A percentile compares a stretch with the other conserved stretches of the same genome.
Evolutionary conservation across 208 protist species (phyloP).

Genomic region (Trypanosoma congolense): DNA sequence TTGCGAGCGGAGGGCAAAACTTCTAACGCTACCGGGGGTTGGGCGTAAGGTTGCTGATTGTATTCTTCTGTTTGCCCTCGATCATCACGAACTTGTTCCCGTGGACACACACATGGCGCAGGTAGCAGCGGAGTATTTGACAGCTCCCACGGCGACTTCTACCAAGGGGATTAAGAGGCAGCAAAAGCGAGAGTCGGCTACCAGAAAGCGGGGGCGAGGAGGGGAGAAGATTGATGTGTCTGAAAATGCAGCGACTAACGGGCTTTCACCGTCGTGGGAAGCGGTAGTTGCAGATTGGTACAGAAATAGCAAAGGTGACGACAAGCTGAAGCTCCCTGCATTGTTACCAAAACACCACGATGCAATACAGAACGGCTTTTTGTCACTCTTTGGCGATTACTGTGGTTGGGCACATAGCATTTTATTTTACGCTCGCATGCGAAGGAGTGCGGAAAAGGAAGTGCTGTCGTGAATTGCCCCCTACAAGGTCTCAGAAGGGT

Average conservation of each 20-base stretch:
- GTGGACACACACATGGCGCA: conserved; percentile 89
- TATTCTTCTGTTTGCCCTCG: conserved; percentile 68
- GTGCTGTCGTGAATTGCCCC: neutral
- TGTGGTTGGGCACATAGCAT: conserved; percentile 75
- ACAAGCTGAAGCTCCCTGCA: conserved; percentile 18
- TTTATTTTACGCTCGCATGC: conserved; percentile 62
- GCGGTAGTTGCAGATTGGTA: conserved; percentile 8
- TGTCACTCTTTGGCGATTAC: conserved; percentile 51
- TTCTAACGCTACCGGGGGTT: conserved; percentile 56
- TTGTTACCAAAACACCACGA: conserved; percentile 52
- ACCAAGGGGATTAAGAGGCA: neutral
- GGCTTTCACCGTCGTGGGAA: conserved; percentile 1
- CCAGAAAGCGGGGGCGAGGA: neutral
- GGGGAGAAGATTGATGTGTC: neutral
- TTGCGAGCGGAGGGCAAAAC: conserved; percentile 30
- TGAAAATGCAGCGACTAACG: conserved; percentile 9
- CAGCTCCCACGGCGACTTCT: neutral
- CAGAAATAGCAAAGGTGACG: conserved; percentile 12
- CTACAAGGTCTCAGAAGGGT: no score
- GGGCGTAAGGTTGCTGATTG: conserved; percentile 85
- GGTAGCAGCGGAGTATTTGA: conserved; percentile 51
- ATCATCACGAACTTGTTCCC: conserved; percentile 58
- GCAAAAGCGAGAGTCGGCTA: conserved; percentile 4
- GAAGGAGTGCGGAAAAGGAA: neutral
- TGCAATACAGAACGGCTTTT: conserved; percentile 67